Evolutionary conservation across 352 stramenopile species (phyloP).

Genomic region (Phytophthora pini): DNA sequence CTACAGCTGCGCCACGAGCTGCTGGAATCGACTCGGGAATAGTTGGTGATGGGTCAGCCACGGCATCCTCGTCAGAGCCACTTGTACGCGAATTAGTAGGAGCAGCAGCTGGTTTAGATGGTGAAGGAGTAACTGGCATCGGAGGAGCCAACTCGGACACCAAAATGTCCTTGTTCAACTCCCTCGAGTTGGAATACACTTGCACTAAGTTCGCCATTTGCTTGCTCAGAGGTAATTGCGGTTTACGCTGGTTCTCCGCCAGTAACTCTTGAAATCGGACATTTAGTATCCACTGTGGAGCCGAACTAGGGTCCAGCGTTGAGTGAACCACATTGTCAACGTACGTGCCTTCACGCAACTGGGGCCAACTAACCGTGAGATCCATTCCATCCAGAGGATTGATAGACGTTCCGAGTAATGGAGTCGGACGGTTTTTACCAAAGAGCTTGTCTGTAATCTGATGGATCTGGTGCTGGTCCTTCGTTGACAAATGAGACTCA

Average conservation of each 20-base stretch:
- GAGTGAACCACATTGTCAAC: constrained; percentile 89
- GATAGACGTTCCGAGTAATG: constrained; percentile 41
- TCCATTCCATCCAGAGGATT: constrained; percentile 65
- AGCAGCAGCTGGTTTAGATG: constrained; percentile 17
- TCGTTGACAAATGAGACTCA: constrained; percentile 21
- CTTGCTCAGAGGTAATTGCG: constrained; percentile 67
- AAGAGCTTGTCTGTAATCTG: constrained; percentile 49
- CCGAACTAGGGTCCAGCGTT: constrained; percentile 67
- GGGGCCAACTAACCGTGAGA: constrained; percentile 70
- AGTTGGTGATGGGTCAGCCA: constrained; percentile 7
- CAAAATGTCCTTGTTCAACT: constrained; percentile 72
- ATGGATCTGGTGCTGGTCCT: constrained; percentile 26
- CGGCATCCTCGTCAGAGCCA: constrained; percentile 1
- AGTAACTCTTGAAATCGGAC: constrained; percentile 53
- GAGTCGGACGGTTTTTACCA: constrained; percentile 29
- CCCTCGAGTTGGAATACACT: constrained; percentile 75
- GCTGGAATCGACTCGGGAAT: constrained; percentile 68
- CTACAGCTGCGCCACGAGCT: constrained; percentile 73
- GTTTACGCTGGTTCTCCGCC: constrained; percentile 57
- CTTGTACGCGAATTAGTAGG: not conserved
- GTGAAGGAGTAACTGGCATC: constrained; percentile 35
- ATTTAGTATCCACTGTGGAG: constrained; percentile 69
- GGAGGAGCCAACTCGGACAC: constrained; percentile 75
- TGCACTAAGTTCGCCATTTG: constrained; percentile 72
- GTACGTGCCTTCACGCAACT: constrained; percentile 79